phyloP scores from a whole-genome alignment of 2,329 filamentous ascomycete species.

The Ophiocordyceps australis region DNA sequence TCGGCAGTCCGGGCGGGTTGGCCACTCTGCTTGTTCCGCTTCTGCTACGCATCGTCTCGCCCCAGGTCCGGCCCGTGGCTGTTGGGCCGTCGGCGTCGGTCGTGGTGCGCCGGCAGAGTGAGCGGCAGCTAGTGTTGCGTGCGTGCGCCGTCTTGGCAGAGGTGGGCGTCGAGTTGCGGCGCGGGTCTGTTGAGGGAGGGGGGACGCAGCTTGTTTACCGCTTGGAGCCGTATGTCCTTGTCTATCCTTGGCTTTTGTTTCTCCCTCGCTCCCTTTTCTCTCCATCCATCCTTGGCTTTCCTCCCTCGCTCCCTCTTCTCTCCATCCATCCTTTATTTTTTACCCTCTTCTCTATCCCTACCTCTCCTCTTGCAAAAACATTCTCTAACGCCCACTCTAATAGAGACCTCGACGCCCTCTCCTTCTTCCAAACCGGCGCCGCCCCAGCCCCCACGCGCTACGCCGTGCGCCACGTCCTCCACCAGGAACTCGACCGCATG shows the following conservation, averaged over 20 bases:
- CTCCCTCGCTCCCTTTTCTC: neutral
- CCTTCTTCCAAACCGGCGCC: slow-evolving; percentile 52
- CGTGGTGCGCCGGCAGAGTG: slow-evolving; percentile 72
- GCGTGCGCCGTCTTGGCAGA: slow-evolving; percentile 73
- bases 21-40: slow-evolving; percentile 74
- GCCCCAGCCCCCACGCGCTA: slow-evolving; percentile 64
- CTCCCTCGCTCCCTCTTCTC: too few relatives aligned
- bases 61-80: slow-evolving; percentile 80
- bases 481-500: slow-evolving; percentile 72
- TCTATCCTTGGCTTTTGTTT: neutral
- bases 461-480: slow-evolving; percentile 80
- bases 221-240: slow-evolving; percentile 67
- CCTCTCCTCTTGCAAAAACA: too few relatives aligned
- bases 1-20: slow-evolving; percentile 62
- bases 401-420: slow-evolving; percentile 58
- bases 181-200: slow-evolving; percentile 51
- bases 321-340: too few relatives aligned
- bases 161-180: slow-evolving; percentile 64
- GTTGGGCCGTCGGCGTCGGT: slow-evolving; percentile 58
- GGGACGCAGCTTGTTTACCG: slow-evolving; percentile 69
- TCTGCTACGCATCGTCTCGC: slow-evolving; percentile 65
- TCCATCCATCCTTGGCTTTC: too few relatives aligned
- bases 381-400: neutral
- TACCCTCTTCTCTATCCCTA: too few relatives aligned
- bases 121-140: slow-evolving; percentile 63